phyloP scores from a whole-genome alignment of 2,329 filamentous ascomycete species.

The Fusarium abutilonis region DNA sequence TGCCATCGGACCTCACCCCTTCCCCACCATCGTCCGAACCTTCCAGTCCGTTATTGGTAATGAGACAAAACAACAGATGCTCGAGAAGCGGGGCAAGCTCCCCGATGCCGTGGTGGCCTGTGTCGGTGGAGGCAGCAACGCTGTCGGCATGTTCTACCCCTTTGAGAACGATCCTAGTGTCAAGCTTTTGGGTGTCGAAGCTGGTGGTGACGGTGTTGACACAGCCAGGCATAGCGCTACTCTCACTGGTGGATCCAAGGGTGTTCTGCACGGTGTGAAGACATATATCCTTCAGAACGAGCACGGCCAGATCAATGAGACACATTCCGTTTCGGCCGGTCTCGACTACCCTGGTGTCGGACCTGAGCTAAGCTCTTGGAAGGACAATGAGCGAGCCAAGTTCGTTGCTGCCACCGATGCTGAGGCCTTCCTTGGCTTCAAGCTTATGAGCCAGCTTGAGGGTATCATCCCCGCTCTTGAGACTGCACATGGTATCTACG shows the following conservation, averaged over 20 bases:
- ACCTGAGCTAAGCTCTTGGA: conserved; percentile 91
- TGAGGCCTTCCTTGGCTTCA: conserved; percentile 88
- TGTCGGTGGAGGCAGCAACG: conserved; percentile 94
- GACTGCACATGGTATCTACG: conserved; percentile 90
- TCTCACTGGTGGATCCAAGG: conserved; percentile 84
- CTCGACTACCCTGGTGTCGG: conserved; percentile 98
- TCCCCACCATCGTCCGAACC: conserved; percentile 95
- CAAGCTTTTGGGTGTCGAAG: conserved; percentile 92
- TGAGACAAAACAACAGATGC: conserved; percentile 94
- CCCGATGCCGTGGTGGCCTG: conserved; percentile 97
- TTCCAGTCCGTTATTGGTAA: conserved; percentile 97
- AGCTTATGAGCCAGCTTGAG: conserved; percentile 84
- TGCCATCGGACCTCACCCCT: conserved; percentile 96
- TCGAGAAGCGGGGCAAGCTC: conserved; percentile 82
- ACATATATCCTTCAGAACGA: conserved; percentile 95
- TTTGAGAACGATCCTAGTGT: conserved; percentile 87
- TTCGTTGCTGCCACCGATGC: conserved; percentile 94
- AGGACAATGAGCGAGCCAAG: conserved; percentile 84
- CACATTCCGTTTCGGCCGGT: conserved; percentile 95
- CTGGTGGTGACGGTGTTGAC: conserved; percentile 90
- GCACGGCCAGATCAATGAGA: conserved; percentile 92
- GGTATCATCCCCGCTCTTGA: conserved; percentile 97
- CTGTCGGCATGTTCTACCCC: conserved; percentile 97
- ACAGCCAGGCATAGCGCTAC: conserved; percentile 89
- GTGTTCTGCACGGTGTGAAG: conserved; percentile 93